phyloP scores from a whole-genome alignment of 352 stramenopile species.

The Halophytophthora polymorphica region DNA sequence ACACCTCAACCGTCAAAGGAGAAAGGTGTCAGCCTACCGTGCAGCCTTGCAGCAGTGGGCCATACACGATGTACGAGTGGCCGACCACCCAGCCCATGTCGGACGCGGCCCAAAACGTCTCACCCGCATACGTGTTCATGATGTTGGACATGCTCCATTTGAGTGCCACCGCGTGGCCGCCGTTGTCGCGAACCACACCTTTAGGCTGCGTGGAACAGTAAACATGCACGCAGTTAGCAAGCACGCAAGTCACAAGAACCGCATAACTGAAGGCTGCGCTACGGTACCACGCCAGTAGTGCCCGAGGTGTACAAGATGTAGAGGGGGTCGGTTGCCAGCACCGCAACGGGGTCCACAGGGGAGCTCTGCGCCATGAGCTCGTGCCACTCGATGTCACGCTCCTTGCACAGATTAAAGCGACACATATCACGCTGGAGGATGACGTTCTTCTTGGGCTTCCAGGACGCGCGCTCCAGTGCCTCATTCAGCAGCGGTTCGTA shows the following conservation, averaged over 20 bases:
- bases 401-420: constrained; percentile 22
- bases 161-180: constrained; percentile 87
- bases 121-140: constrained; percentile 90
- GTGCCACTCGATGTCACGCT: constrained; percentile 28
- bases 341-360: constrained; percentile 19
- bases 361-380: constrained; percentile 22
- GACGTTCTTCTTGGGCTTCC: constrained; percentile 44
- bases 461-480: constrained; percentile 7
- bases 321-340: constrained; percentile 77
- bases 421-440: constrained; percentile 55
- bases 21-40: constrained; percentile 50
- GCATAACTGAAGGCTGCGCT: background rate
- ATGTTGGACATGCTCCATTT: constrained; percentile 81
- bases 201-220: constrained; percentile 50
- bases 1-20: too few species aligned
- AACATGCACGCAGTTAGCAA: too few species aligned
- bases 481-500: constrained; percentile 78
- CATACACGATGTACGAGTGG: constrained; percentile 97
- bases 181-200: constrained; percentile 95
- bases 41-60: constrained; percentile 94
- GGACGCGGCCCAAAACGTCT: constrained; percentile 94
- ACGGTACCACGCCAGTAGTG: constrained; percentile 82
- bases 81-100: constrained; percentile 97
- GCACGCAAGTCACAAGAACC: too few species aligned
- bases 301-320: constrained; percentile 99